Evolutionary conservation across 164 flowering plant species (phyloP), one percentile per base, ranked within the genome.

Genomic region (Platanus orientalis): DNA sequence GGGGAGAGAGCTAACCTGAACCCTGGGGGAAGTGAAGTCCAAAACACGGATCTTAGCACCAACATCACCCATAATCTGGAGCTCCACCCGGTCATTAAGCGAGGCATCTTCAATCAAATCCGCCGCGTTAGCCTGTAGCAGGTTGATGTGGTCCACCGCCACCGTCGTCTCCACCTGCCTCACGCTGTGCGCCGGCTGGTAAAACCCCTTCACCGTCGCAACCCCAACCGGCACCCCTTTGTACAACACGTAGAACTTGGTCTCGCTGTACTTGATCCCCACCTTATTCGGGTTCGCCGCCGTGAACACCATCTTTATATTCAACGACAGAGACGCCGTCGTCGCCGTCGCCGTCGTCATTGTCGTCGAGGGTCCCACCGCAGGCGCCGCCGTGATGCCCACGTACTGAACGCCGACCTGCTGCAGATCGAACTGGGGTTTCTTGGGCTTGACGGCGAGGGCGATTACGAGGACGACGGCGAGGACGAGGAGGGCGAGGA

Each of bases 201-300:
- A 85, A 56, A 95, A 95, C 48, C 87, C 84, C 2, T 90, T 88
- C 9, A 92, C 87, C 0, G 73, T 52, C 23, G 94, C 99, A 20
- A 76, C 61, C 25, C 99, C 97, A 23, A 95, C 69, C 0, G 99
- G 99, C 1, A 92, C 87, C 28, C 99, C 99, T 6, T 78, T 65
- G 76, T 95, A 92, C 96, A 95, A 92, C 34, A 95, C 85, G 6
- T 85, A 83, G 73, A 95, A 88, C 67, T 74, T 60, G 3, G 97
- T 84, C 66, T 83, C 87, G 12, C 87, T 89, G 83, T 95, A 95
- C 81, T 85, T 83, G 79, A 95, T 89, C 66, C 96, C 99, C 0
- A 95, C 99, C 75, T 85, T 89, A 72, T 95, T 95, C 19, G 88
- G 90, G 66, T 95, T 95, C 4, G 55, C 81, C 11, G 99, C 97